These are phyloP conservation scores for Trifolium dubium DNA, from an alignment of 306 rosid species.

Conservation along the genomic window DNA sequence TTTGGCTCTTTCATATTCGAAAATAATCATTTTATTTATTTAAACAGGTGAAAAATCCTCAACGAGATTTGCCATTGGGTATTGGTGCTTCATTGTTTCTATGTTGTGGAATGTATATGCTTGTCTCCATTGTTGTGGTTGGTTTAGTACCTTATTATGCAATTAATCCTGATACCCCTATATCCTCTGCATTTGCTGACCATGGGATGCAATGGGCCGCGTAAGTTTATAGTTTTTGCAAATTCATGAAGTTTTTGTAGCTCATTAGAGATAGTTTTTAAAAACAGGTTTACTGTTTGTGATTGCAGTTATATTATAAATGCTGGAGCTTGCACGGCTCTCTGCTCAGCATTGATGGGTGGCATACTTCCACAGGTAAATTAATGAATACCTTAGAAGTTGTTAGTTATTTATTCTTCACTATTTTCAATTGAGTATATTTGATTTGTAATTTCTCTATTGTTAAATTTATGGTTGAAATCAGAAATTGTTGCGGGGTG, in stretches of 20 bases:
- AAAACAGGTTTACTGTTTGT: slow-evolving; percentile 42
- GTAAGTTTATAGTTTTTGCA: slow-evolving; percentile 57
- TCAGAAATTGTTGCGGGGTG: not conserved
- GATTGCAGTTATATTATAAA: slow-evolving; percentile 75
- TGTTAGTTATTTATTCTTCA: not conserved
- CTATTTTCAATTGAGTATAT: not conserved
- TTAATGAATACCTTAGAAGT: slow-evolving; percentile 5
- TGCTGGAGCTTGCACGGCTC: slow-evolving; percentile 86
- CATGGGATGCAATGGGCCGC: slow-evolving; percentile 94
- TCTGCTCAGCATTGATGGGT: slow-evolving; percentile 87
- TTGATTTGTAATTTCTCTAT: slow-evolving; percentile 8
- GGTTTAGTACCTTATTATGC: slow-evolving; percentile 92
- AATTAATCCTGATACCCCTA: slow-evolving; percentile 93
- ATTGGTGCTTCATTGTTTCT: slow-evolving; percentile 72
- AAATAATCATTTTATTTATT: not conserved
- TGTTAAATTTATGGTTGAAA: not conserved
- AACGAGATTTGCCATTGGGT: slow-evolving; percentile 88
- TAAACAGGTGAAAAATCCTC: slow-evolving; percentile 88
- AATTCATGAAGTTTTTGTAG: not conserved
- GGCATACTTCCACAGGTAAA: slow-evolving; percentile 93
- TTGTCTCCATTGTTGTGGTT: slow-evolving; percentile 81
- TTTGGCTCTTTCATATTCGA: not conserved
- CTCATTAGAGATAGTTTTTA: slow-evolving; percentile 19
- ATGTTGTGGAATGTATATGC: slow-evolving; percentile 87
- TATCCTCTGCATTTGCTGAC: slow-evolving; percentile 80